phyloP scores from a whole-genome alignment of 345 rosid species.

The Populus tremula region DNA sequence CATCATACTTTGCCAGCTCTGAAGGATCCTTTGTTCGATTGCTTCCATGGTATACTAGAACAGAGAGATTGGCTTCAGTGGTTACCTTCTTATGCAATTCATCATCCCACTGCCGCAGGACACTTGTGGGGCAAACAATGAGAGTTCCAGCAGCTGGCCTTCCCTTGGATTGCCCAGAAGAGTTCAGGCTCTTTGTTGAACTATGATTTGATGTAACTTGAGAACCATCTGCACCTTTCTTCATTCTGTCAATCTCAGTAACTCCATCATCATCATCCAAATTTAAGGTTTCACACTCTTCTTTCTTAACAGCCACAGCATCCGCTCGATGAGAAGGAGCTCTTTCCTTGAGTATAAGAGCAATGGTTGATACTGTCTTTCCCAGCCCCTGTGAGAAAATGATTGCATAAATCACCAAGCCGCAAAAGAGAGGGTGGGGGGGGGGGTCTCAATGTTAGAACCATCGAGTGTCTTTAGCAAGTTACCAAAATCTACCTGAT shows the following conservation, averaged over 20 bases:
- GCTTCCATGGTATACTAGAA: constrained; percentile 88
- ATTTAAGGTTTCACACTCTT: constrained; percentile 55
- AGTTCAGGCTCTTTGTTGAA: constrained; percentile 14
- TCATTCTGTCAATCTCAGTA: constrained; percentile 25
- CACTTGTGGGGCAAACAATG: constrained; percentile 97
- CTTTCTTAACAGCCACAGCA: constrained; percentile 33
- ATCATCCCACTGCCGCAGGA: constrained; percentile 90
- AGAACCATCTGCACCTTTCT: constrained; percentile 27
- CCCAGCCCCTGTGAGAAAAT: constrained; percentile 77
- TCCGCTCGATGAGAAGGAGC: constrained; percentile 41
- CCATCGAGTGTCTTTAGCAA: constrained; percentile 12
- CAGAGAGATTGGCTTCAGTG: constrained; percentile 57
- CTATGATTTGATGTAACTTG: constrained; percentile 22
- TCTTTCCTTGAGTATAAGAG: constrained; percentile 88
- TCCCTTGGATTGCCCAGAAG: constrained; percentile 46
- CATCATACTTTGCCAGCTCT: constrained; percentile 84
- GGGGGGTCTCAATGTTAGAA: neutral
- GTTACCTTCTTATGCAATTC: constrained; percentile 80
- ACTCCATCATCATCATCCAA: constrained; percentile 60
- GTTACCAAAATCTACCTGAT: constrained; percentile 56
- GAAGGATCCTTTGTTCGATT: constrained; percentile 81
- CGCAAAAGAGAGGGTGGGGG: neutral
- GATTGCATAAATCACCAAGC: constrained; percentile 7
- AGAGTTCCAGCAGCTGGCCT: constrained; percentile 97
- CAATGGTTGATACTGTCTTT: constrained; percentile 89